Conservation (phyloP, 2,329 filamentous ascomycete species). For the Aspergillus latus region DNA sequence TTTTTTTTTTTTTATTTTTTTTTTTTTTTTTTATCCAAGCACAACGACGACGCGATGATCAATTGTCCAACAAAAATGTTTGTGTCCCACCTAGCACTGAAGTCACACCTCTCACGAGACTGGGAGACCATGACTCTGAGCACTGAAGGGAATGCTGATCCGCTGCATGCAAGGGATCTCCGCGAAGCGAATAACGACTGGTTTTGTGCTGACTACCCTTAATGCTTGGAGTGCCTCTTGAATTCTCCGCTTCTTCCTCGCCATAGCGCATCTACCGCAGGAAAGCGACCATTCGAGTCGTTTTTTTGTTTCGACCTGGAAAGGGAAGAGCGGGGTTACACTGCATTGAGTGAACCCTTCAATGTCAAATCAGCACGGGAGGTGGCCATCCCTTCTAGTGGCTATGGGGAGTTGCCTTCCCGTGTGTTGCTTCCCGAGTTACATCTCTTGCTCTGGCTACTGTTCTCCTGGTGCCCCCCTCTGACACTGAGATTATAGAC, state of each 20-base stretch:
- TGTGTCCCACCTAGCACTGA: neutral
- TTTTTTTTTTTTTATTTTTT: too few relatives aligned
- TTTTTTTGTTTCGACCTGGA: neutral
- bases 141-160: conserved; percentile 10
- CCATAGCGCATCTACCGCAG: neutral
- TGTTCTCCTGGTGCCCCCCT: neutral
- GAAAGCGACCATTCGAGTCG: neutral
- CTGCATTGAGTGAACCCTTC: conserved; percentile 3
- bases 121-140: neutral
- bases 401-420: neutral
- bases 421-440: neutral
- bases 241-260: neutral
- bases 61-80: neutral
- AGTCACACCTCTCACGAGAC: conserved; percentile 12
- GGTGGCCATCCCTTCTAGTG: neutral
- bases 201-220: neutral
- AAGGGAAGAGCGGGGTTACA: conserved; percentile 8
- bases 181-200: neutral
- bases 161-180: conserved; percentile 11
- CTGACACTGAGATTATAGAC: neutral
- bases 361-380: neutral
- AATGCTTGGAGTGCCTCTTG: conserved; percentile 3
- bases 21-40: too few relatives aligned
- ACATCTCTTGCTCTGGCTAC: neutral
- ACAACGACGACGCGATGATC: neutral